Base-by-base conservation (phyloP, 257 asterid species). In the Paraleonurus japonicus region DNA sequence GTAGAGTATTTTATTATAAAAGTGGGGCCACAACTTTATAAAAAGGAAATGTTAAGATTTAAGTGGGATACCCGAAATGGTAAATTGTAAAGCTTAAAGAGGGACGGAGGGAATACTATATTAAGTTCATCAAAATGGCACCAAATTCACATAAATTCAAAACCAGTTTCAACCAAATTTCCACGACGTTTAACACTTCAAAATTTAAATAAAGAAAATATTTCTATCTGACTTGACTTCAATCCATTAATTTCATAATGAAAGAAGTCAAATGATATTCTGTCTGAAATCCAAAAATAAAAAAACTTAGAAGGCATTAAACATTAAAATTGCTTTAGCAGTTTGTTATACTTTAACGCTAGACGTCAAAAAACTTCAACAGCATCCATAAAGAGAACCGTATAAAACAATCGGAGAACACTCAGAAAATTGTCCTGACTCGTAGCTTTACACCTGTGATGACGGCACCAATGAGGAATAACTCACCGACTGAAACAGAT, bases 361-460 rank as follows among this genome's bases (percentile, higher is more conserved):
- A 22, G 53, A 69, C 19, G 70, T 70, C 37, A 43, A 15, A 23
- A 6, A 53, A 53, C 65, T 47, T 24, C 63, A 61, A 54, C 73
- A 72, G 30, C 59, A 65, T 15, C 45, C 57, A 26, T 30, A 37
- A 71, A 59, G 33, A 47, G 61, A 63, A 48, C 54, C 48, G 47
- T 33, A 59, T 28, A 54, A 77, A 61, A 55, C 71, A 51, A 50
- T 45, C 41, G 24, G 26, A 41, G 70, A 55, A 69, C 51, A 51
- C 7, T 65, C 61, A 73, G 33, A 62, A 75, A 33, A 19, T 59
- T 41, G 63, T 27, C 65, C 4, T 0, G 13, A 65, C 61, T 64
- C 39, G 2, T 75, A 51, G 54, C 69, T 30, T 51, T 58, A 69
- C 61, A 73, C 69, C 65, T 73, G 45, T 48, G 70, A 73, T 74